These are phyloP conservation scores for Areca catechu DNA, from an alignment of 176 grass and related monocot species.

Conservation along the genomic window DNA sequence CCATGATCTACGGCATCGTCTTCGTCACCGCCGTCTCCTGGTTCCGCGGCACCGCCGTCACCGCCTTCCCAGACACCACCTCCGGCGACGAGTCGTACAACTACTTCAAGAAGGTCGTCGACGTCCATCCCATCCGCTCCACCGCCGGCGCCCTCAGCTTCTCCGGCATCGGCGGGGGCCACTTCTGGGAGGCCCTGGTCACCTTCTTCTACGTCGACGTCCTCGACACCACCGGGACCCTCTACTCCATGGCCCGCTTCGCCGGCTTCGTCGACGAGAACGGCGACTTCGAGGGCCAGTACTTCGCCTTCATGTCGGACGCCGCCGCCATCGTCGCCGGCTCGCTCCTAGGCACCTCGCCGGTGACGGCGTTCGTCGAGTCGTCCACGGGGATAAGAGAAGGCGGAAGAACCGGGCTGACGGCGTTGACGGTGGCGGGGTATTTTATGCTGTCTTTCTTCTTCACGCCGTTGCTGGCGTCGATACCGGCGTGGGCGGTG, in stretches of 20 bases:
- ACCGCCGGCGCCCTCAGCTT: conserved; percentile 6
- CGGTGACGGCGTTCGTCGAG: conserved; percentile 8
- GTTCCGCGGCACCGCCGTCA: conserved; percentile 7
- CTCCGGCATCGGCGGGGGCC: not conserved
- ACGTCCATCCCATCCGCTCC: not conserved
- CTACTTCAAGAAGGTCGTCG: conserved; percentile 9
- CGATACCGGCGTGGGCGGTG: not conserved
- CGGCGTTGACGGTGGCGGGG: not conserved
- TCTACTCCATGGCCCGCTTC: conserved; percentile 9
- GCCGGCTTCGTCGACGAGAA: conserved; percentile 1
- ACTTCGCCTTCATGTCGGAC: conserved; percentile 13
- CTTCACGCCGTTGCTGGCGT: conserved; percentile 4
- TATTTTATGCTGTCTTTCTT: not conserved
- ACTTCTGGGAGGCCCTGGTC: conserved; percentile 3
- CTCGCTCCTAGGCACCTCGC: conserved; percentile 8
- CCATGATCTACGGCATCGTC: conserved; percentile 14
- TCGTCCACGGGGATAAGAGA: conserved; percentile 12
- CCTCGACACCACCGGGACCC: conserved; percentile 4
- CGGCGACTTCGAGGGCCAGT: conserved; percentile 10
- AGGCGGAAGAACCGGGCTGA: conserved; percentile 11
- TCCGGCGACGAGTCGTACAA: not conserved
- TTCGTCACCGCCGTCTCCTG: conserved; percentile 9
- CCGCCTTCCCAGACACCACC: not conserved
- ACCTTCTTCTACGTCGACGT: conserved; percentile 10
- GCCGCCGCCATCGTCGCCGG: not conserved